Base-by-base conservation (phyloP, 2,329 filamentous ascomycete species). In the Colletotrichum agaves region DNA sequence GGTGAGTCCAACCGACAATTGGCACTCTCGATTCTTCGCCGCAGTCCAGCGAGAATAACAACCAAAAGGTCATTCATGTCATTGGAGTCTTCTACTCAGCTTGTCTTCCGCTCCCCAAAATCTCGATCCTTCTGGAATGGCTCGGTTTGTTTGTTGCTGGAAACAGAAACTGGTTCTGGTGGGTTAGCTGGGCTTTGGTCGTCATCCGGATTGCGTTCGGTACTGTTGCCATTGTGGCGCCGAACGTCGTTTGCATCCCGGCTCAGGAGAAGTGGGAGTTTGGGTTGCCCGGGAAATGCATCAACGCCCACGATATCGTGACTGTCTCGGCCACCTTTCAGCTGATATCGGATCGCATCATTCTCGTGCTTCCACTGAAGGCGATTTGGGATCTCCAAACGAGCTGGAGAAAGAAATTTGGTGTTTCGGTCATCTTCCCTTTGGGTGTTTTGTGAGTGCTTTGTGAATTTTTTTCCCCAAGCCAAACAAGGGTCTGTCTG, bases 331-430 rank as follows among this genome's bases (percentile, higher is more conserved):
- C 74, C 5, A 52, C 21, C 13, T 61, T 76, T 37, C 74, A 77
- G 49, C 53, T 77, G 2, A 39, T 61, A 5, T 71, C 72, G 17
- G 77, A 78, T 50, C 39, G 75, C 1, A 46, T 70, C 33, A 77
- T 78, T 37, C 53, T 78, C 13, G 33, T 75, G 3, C 71, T 79
- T 0, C 77, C 77, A 3, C 76, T 78, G 55, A 61, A 66, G 43
- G 65, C 74, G 4, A 77, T 79, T 33, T 78, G 75, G 75, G 70
- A 58, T 5, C 46, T 79, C 31, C 71, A 77, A 10, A 74, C 78
- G 72, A 71, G 71, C 12, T 71, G 73, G 61, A 74, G 67, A 61
- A 76, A 74, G 69, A 78, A 73, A 56, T 2, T 78, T 3, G 75
- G 75, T 53, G 72, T 79, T 12, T 74, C 73, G 1, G 55, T 78